These are phyloP conservation scores for Apiospora hydei DNA, from an alignment of 2,329 filamentous ascomycete genomes.

Conservation along the genomic window DNA sequence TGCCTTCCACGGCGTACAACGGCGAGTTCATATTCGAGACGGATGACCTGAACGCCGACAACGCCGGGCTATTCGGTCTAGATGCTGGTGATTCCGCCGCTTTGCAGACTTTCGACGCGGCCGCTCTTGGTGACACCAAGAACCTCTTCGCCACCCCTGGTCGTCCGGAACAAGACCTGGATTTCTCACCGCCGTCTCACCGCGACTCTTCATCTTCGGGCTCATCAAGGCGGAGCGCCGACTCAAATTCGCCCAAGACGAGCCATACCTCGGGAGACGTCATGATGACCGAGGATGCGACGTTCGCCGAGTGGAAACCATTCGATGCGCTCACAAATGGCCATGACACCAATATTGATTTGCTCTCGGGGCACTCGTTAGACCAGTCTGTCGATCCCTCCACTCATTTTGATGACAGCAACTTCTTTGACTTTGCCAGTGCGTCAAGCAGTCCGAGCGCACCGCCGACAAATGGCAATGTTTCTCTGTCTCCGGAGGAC, in stretches of 20 bases:
- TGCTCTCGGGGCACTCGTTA: constrained; percentile 33
- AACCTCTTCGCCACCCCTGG: constrained; percentile 29
- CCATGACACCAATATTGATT: constrained; percentile 32
- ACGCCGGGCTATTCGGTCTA: constrained; percentile 22
- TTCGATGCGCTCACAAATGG: constrained; percentile 18
- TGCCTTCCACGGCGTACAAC: constrained; percentile 27
- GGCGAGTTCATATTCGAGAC: constrained; percentile 28
- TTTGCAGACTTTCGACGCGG: constrained; percentile 25
- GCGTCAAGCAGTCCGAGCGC: constrained; percentile 63
- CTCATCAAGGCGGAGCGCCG: constrained; percentile 37
- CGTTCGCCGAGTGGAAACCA: constrained; percentile 26
- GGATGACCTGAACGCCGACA: constrained; percentile 25
- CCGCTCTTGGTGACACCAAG: constrained; percentile 33
- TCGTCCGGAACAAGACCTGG: constrained; percentile 27
- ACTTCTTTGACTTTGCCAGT: constrained; percentile 65
- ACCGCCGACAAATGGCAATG: constrained; percentile 29
- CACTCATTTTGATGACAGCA: constrained; percentile 46
- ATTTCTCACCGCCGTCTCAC: constrained; percentile 35
- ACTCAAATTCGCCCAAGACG: constrained; percentile 39
- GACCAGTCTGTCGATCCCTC: constrained; percentile 36
- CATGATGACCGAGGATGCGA: constrained; percentile 35
- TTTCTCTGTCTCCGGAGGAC: constrained; percentile 29
- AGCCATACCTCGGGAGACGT: constrained; percentile 39
- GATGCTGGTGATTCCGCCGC: constrained; percentile 18
- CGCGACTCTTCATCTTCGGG: constrained; percentile 43